phyloP scores from a whole-genome alignment of 1,284 basidiomycete genomes.

The Tilletia indica region DNA sequence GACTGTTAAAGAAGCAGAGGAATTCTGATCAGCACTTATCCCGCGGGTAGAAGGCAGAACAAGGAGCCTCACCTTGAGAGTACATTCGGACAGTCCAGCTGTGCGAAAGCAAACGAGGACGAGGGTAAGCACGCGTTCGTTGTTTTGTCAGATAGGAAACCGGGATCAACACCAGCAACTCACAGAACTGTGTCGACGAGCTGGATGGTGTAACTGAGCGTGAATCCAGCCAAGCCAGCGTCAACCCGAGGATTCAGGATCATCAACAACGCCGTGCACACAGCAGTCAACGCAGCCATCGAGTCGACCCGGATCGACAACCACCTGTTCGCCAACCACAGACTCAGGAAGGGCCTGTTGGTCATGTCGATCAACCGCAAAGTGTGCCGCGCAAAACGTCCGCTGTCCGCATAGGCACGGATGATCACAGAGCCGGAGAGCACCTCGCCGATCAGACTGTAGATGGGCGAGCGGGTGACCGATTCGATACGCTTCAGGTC shows the following conservation, averaged over 20 bases:
- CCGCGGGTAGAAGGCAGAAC: neutral
- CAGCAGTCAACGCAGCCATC: conserved; percentile 47
- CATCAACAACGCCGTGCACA: conserved; percentile 59
- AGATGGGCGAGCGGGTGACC: conserved; percentile 53
- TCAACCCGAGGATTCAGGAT: conserved; percentile 58
- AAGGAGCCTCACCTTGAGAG: neutral
- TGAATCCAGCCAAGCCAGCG: conserved; percentile 51
- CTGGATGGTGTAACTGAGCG: conserved; percentile 49
- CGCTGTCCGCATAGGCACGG: conserved; percentile 80
- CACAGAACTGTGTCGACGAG: conserved; percentile 67
- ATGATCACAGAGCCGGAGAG: conserved; percentile 77
- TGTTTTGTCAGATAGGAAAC: neutral
- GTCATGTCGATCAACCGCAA: conserved; percentile 59
- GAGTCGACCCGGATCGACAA: conserved; percentile 54
- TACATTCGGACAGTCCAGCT: neutral
- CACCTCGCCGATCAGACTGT: conserved; percentile 62
- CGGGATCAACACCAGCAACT: conserved; percentile 32
- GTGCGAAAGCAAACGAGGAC: too few species aligned
- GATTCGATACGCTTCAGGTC: conserved; percentile 55
- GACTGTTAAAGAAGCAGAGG: conserved; percentile 21
- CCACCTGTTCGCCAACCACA: conserved; percentile 64
- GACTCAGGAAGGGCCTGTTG: conserved; percentile 51
- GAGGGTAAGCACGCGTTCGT: neutral
- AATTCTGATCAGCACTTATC: too few species aligned
- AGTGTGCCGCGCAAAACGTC: conserved; percentile 65